Conservation (phyloP, 768 basidiomycete species). For the Termitomyces sp. region DNA sequence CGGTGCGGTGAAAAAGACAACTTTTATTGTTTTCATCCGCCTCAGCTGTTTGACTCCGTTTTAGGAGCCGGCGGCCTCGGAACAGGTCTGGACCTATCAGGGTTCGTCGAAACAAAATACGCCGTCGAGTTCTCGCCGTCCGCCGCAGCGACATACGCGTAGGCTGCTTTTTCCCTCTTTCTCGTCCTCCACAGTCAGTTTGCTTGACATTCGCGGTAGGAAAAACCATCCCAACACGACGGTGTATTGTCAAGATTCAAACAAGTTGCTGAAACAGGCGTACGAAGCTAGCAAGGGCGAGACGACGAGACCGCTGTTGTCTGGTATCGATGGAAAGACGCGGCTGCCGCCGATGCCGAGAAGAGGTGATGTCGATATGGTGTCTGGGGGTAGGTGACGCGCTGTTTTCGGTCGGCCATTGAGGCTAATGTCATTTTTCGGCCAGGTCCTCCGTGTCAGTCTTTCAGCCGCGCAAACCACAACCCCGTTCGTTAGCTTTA, state of each 20-base stretch:
- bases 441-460: slow-evolving; percentile 71
- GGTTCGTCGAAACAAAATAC: slow-evolving; percentile 58
- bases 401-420: too few relatives aligned
- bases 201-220: slow-evolving; percentile 26
- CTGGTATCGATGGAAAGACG: slow-evolving; percentile 30
- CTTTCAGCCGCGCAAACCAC: slow-evolving; percentile 63
- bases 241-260: slow-evolving; percentile 65
- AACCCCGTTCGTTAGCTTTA: slow-evolving; percentile 36
- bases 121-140: slow-evolving; percentile 62
- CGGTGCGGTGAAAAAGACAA: slow-evolving; percentile 33
- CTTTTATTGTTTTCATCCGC: neutral
- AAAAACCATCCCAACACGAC: slow-evolving; percentile 52
- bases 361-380: slow-evolving; percentile 57
- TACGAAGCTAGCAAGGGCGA: slow-evolving; percentile 40
- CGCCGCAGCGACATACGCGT: slow-evolving; percentile 64
- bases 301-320: slow-evolving; percentile 30
- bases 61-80: slow-evolving; percentile 74
- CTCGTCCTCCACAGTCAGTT: neutral
- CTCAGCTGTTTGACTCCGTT: neutral
- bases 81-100: slow-evolving; percentile 56
- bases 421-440: neutral
- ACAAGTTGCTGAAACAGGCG: slow-evolving; percentile 52
- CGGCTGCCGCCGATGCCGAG: slow-evolving; percentile 44
- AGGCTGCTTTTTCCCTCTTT: neutral
- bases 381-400: slow-evolving; percentile 57